Percentiles rank a stretch among this genome's conserved stretches.
These are phyloP conservation scores for Apiotrichum akiyoshidainum DNA, from an alignment of 1,284 basidiomycete species.

Conservation along the genomic window DNA sequence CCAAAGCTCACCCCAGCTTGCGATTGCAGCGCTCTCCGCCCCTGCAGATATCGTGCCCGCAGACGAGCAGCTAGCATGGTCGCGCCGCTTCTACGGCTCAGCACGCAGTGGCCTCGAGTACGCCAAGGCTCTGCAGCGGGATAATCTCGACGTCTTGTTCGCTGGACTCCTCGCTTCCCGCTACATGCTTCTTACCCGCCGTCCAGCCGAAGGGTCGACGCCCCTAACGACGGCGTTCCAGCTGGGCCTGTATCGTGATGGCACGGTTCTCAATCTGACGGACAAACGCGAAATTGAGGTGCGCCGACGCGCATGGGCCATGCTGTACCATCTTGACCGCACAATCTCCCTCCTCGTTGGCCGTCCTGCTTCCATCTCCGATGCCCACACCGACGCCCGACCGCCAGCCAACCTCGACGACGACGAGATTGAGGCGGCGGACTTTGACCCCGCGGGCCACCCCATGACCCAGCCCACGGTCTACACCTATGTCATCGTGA, in stretches of 20 bases:
- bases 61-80: slow-evolving; percentile 48
- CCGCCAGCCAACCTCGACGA: slow-evolving; percentile 52
- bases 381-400: slow-evolving; percentile 51
- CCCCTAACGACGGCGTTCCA: slow-evolving; percentile 52
- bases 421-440: slow-evolving; percentile 49
- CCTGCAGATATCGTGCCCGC: slow-evolving; percentile 45
- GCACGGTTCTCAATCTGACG: slow-evolving; percentile 49
- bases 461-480: slow-evolving; percentile 49
- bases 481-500: slow-evolving; percentile 50
- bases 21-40: slow-evolving; percentile 51
- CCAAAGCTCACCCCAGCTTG: slow-evolving; percentile 36
- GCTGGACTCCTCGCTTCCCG: slow-evolving; percentile 51
- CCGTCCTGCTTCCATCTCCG: slow-evolving; percentile 50
- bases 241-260: slow-evolving; percentile 52
- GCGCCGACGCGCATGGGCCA: slow-evolving; percentile 50
- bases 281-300: slow-evolving; percentile 52
- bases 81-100: slow-evolving; percentile 50
- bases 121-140: slow-evolving; percentile 51
- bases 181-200: slow-evolving; percentile 52
- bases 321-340: slow-evolving; percentile 51
- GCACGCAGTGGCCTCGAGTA: slow-evolving; percentile 50
- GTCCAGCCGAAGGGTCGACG: slow-evolving; percentile 52
- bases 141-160: slow-evolving; percentile 52
- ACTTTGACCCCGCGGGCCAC: slow-evolving; percentile 50
- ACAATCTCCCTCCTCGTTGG: slow-evolving; percentile 52